Base-by-base conservation (phyloP, 495 filamentous ascomycete genomes). In the Penicillium diatomitis region DNA sequence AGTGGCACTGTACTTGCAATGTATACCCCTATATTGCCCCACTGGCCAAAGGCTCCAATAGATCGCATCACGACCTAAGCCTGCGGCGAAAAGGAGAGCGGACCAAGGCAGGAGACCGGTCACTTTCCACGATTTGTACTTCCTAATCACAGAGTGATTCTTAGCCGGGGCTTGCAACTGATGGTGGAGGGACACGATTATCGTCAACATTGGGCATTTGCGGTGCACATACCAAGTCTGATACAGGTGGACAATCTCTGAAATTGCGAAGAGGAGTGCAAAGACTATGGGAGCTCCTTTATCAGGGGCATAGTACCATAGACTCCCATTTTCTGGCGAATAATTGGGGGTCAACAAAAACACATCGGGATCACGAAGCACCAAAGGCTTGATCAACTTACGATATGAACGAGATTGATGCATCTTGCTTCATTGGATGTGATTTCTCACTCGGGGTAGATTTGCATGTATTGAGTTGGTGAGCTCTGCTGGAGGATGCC, bases 231-330 rank as follows among this genome's bases (percentile, higher is more conserved):
- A 86, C 83, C 74, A 52, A 71, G 75, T 81, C 62, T 87, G 83
- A 55, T 76, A 87, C 20, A 68, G 54, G 56, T 88, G 85, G 8
- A 72, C 60, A 6, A 62, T 33, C 0, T 80, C 82, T 4, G 82
- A 85, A 1, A 74, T 51, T 1, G 73, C 61, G 59, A 85, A 90
- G 5, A 85, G 73, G 20, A 83, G 63, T 6, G 81, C 75, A 54
- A 86, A 87, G 46, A 81, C 77, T 32, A 87, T 73, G 0, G 85
- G 78, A 2, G 83, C 83, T 3, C 73, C 83, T 63, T 87, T 84
- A 57, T 86, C 87, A 0, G 86, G 86, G 11, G 81, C 83, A 66
- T 87, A 88, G 61, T 79, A 81, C 76, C 78, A 88, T 37, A 80
- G 58, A 55, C 80, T 86, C 11, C 64, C 65, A 12, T 66, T 58